A percentile compares a stretch with the other conserved stretches of the same genome.
phyloP scores from a whole-genome alignment of 805 yeast species.

The Cyberlindnera japonica region DNA sequence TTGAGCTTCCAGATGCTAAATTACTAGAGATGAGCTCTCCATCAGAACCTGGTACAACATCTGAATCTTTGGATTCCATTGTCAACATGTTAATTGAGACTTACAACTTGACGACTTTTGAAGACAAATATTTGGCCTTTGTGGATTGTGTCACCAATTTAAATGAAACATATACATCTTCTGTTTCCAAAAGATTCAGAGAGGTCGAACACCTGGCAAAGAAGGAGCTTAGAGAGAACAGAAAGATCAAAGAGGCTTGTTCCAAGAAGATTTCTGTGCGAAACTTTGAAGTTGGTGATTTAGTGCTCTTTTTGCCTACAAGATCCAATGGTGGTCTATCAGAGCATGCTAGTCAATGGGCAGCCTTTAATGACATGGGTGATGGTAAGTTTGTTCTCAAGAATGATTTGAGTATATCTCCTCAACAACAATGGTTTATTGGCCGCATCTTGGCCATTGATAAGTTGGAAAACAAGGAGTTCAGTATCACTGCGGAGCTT shows the following conservation, averaged over 20 bases:
- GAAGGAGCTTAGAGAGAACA: constrained; percentile 71
- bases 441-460: constrained; percentile 62
- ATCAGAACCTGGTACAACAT: constrained; percentile 7
- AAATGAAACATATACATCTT: constrained; percentile 31
- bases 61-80: constrained; percentile 18
- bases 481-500: constrained; percentile 23
- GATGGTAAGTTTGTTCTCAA: constrained; percentile 80
- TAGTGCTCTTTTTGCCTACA: constrained; percentile 84
- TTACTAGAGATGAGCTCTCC: constrained; percentile 10
- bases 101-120: constrained; percentile 25
- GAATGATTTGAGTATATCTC: constrained; percentile 12
- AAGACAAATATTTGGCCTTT: constrained; percentile 24
- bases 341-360: constrained; percentile 50
- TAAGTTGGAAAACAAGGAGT: constrained; percentile 20
- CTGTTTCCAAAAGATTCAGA: constrained; percentile 69
- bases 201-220: constrained; percentile 92
- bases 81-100: constrained; percentile 18
- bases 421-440: constrained; percentile 76
- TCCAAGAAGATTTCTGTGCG: constrained; percentile 59
- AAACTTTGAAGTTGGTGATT: constrained; percentile 66
- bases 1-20: constrained; percentile 31
- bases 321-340: constrained; percentile 15
- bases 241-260: constrained; percentile 43
- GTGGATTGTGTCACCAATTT: constrained; percentile 26
- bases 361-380: constrained; percentile 83